Base-by-base conservation (phyloP, 371 early-diverging fungal genomes). In the Mortierella sp. region DNA sequence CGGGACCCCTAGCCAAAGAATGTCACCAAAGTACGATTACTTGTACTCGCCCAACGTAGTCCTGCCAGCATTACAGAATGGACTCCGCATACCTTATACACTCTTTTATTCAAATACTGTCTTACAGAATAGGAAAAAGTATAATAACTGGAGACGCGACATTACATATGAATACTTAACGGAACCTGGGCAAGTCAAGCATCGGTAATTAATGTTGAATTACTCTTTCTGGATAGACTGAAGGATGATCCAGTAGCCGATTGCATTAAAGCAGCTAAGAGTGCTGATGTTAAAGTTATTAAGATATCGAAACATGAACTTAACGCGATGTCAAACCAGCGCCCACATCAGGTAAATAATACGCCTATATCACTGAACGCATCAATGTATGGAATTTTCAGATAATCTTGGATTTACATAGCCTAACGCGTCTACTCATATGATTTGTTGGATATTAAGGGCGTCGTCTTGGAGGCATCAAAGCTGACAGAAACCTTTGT, bases 21-120 rank as follows among this genome's bases (percentile, higher is more conserved):
- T 72, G 61, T 28, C 45, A 10, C 10, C 47, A 5, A 66, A 75
- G 0, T 43, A 55, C 30, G 81, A 81, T 28, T 76, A 75, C 28
- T 51, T 81, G 11, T 81, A 81, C 32, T 75, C 75, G 37, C 81
- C 81, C 30, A 81, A 75, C 37, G 81, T 81, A 39, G 73, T 75
- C 54, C 28, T 75, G 2, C 66, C 76, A 26, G 81, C 81, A 14
- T 11, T 81, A 26, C n/a, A 37, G 14, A 75, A 72, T 22, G 67
- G 57, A 0, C 45, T 68, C 37, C 68, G 81, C 3, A 72, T 30
- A 18, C 68, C 72, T 1, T 47, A 72, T 49, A 75, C 47, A 43
- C 32, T 81, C 37, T 81, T 72, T 32, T 75, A 75, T 30, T 40
- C 65, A 2, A 52, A 60, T 8, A 68, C 75, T n/a, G 4, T 68